phyloP scores from a whole-genome alignment of 306 rosid species.

The Pyrus pyrifolia region DNA sequence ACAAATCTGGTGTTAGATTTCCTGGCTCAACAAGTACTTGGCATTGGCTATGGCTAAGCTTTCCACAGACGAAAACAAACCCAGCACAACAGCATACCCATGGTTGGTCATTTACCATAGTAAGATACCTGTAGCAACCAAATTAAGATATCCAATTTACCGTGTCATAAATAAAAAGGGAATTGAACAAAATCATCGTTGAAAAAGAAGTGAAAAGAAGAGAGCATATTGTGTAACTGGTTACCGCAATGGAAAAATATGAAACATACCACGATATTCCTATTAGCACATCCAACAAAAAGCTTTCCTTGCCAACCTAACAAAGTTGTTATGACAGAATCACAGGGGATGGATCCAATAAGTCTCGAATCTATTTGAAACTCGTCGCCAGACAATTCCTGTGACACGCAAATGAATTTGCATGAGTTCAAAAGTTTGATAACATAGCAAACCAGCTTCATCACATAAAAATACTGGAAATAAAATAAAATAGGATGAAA shows the following conservation, averaged over 20 bases:
- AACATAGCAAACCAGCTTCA: not conserved
- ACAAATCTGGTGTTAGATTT: not conserved
- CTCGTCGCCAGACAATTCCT: slow-evolving; percentile 74
- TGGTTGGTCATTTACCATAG: slow-evolving; percentile 28
- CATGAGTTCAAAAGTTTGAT: slow-evolving; percentile 5
- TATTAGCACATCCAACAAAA: slow-evolving; percentile 66
- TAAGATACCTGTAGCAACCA: slow-evolving; percentile 54
- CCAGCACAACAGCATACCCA: not conserved
- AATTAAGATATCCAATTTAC: slow-evolving; percentile 2
- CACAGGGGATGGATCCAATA: slow-evolving; percentile 52
- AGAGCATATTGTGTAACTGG: not conserved
- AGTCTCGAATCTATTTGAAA: slow-evolving; percentile 48
- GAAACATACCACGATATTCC: slow-evolving; percentile 49
- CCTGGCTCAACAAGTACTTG: not conserved
- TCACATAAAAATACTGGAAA: not conserved
- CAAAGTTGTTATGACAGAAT: slow-evolving; percentile 57
- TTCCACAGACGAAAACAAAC: slow-evolving; percentile 9
- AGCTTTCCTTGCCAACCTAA: slow-evolving; percentile 71
- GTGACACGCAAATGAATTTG: slow-evolving; percentile 10
- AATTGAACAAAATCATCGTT: not conserved
- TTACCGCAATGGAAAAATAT: too few species aligned
- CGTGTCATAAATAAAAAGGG: not conserved
- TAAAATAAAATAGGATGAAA: not conserved
- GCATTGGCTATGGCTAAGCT: slow-evolving; percentile 4
- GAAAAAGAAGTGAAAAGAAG: not conserved